Percentiles rank a stretch among this genome's conserved stretches.
Conservation (phyloP, 2,329 filamentous ascomycete genomes). For the Botrytis hyacinthi region DNA sequence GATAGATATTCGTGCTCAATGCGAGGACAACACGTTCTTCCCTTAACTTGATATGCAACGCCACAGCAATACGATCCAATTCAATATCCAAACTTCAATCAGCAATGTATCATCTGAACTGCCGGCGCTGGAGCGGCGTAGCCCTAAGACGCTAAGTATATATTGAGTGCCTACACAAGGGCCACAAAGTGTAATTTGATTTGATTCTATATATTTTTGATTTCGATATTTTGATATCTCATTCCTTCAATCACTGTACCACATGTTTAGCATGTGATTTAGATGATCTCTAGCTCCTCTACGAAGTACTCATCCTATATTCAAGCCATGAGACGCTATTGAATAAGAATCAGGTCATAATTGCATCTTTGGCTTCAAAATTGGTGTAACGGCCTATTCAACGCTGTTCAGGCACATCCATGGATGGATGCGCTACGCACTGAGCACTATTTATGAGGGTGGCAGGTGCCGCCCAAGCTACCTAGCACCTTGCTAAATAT, state of each 20-base stretch:
- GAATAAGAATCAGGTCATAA: not conserved
- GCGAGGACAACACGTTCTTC: not conserved
- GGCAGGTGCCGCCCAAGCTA: not conserved
- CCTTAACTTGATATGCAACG: not conserved
- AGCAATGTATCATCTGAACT: not conserved
- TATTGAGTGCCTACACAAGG: not conserved
- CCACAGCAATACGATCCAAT: not conserved
- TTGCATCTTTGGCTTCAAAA: not conserved
- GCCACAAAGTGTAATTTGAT: not conserved
- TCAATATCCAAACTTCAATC: not conserved
- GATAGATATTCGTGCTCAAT: not conserved
- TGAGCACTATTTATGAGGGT: not conserved
- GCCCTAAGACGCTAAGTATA: not conserved
- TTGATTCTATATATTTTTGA: not conserved
- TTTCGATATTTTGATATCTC: not conserved
- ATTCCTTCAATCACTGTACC: not conserved
- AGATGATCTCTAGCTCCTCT: not conserved
- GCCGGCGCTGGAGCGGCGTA: not conserved
- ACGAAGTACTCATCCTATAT: not conserved
- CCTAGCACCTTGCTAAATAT: not conserved
- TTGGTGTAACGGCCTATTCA: conserved; percentile 7
- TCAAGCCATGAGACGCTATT: not conserved
- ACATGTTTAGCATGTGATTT: not conserved
- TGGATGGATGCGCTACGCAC: not conserved
- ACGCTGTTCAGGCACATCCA: not conserved